Percentiles rank a stretch among this genome's conserved stretches.
These are phyloP conservation scores for Backusella mclennaniae DNA, from an alignment of 192 early-diverging fungal species.

Conservation along the genomic window DNA sequence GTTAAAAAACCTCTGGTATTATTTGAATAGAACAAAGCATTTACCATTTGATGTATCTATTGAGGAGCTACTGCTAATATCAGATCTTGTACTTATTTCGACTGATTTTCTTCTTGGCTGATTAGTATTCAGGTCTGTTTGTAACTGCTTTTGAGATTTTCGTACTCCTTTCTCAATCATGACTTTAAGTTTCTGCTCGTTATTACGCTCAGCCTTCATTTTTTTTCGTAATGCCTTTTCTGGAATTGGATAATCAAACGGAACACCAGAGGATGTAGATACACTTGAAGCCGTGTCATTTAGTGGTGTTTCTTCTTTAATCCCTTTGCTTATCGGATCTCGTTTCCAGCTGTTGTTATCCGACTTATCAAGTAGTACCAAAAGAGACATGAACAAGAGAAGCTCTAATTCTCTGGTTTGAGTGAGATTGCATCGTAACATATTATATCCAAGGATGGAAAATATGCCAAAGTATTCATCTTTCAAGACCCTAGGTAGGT, in stretches of 20 bases:
- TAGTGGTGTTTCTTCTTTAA: neutral
- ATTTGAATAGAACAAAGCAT: neutral
- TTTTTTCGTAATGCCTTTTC: slow-evolving; percentile 6
- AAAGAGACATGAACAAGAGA: slow-evolving; percentile 12
- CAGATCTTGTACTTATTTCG: neutral
- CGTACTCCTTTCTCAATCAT: slow-evolving; percentile 12
- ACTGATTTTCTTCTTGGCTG: neutral
- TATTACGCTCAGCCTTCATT: neutral
- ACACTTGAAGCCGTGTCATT: neutral
- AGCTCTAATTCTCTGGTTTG: slow-evolving; percentile 16
- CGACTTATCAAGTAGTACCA: slow-evolving; percentile 18
- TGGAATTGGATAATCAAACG: neutral
- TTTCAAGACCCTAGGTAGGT: slow-evolving; percentile 16
- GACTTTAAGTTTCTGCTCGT: slow-evolving; percentile 10
- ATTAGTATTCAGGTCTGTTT: neutral
- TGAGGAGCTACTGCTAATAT: neutral
- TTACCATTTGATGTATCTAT: neutral
- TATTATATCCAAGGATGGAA: slow-evolving; percentile 17
- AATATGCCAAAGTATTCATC: slow-evolving; percentile 27
- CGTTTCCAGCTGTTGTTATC: slow-evolving; percentile 13
- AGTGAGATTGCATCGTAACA: slow-evolving; percentile 8
- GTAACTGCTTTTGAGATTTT: slow-evolving; percentile 10
- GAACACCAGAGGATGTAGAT: neutral
- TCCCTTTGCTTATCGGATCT: slow-evolving; percentile 5
- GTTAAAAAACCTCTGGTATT: neutral